Evolutionary conservation across 2,329 filamentous ascomycete genomes (phyloP).

Genomic region (Sporothrix euskadiensis): DNA sequence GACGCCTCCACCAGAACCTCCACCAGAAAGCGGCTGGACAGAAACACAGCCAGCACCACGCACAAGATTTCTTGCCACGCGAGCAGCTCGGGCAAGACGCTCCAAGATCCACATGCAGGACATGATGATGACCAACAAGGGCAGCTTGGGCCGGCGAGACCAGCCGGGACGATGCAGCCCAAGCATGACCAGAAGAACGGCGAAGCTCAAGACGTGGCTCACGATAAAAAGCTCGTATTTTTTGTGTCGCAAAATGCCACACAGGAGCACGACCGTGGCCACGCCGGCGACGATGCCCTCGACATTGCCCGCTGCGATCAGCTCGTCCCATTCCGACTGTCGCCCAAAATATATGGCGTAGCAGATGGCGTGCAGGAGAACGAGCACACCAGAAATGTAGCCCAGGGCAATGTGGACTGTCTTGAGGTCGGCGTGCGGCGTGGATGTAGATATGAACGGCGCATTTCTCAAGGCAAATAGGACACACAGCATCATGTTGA

Average conservation of each 20-base stretch:
- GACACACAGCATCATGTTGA: conserved; percentile 53
- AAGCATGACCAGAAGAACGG: conserved; percentile 45
- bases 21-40: conserved; percentile 47
- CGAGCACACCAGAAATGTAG: conserved; percentile 44
- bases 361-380: conserved; percentile 43
- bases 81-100: conserved; percentile 44
- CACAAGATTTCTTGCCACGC: conserved; percentile 40
- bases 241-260: conserved; percentile 38
- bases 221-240: conserved; percentile 53
- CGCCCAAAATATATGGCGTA: conserved; percentile 40
- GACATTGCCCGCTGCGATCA: conserved; percentile 39
- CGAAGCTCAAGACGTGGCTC: conserved; percentile 46
- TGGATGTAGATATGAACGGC: conserved; percentile 52
- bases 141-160: conserved; percentile 37
- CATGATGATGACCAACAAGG: conserved; percentile 44
- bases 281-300: conserved; percentile 43
- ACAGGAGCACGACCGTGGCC: conserved; percentile 43
- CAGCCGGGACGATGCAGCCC: conserved; percentile 49
- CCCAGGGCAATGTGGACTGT: conserved; percentile 49
- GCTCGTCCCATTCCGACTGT: conserved; percentile 28
- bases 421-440: conserved; percentile 47
- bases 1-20: conserved; percentile 48
- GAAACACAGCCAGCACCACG: conserved; percentile 45
- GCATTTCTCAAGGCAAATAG: conserved; percentile 60
- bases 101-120: conserved; percentile 49